phyloP scores from a whole-genome alignment of 306 rosid genomes.

The Geum urbanum region DNA sequence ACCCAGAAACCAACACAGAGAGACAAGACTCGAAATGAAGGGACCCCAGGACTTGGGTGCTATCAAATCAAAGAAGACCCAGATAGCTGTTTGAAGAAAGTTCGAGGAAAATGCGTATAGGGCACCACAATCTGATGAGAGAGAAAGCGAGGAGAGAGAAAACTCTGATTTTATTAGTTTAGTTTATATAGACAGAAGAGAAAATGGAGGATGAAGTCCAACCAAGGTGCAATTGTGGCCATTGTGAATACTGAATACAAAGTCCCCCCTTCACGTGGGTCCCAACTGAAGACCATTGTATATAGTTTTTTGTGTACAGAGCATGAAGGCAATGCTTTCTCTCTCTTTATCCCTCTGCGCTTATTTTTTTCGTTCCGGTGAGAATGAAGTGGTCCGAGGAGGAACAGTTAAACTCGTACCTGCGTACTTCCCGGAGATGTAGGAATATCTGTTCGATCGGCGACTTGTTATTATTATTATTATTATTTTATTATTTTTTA shows the following conservation, averaged over 20 bases:
- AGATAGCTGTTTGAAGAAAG: background rate
- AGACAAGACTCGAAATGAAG: background rate
- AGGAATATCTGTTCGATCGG: background rate
- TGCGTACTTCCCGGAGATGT: background rate
- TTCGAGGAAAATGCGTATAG: background rate
- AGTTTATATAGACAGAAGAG: background rate
- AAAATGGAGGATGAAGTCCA: background rate
- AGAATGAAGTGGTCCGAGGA: background rate
- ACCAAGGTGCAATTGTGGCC: background rate
- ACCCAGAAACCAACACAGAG: background rate
- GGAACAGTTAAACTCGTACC: background rate
- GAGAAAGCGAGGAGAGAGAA: no score
- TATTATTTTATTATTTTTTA: no score
- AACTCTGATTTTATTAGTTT: background rate
- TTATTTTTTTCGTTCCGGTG: background rate
- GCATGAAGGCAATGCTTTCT: background rate
- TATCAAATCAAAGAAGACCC: background rate
- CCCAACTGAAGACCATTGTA: background rate
- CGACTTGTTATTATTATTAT: background rate
- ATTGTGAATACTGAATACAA: background rate
- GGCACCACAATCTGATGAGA: background rate
- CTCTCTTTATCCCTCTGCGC: background rate
- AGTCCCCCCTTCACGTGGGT: background rate
- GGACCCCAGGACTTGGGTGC: background rate
- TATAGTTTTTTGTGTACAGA: no score